Conservation (phyloP, 495 filamentous ascomycete species). For the Aspergillus affinis region DNA sequence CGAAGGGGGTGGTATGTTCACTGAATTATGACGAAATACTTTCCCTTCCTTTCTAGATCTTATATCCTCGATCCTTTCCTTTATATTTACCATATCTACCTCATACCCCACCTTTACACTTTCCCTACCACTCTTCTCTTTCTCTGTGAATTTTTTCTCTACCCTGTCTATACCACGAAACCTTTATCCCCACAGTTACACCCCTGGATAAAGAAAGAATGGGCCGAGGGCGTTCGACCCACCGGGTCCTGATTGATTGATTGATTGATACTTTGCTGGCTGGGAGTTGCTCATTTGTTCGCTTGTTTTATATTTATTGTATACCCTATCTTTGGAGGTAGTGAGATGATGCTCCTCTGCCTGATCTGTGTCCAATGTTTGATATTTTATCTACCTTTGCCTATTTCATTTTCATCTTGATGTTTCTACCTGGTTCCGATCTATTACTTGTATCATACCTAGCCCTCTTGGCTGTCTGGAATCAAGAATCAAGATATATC, state of each 20-base stretch:
- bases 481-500: no score
- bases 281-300: background rate
- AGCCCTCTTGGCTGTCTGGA: no score
- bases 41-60: background rate
- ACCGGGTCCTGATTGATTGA: background rate
- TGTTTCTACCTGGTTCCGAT: no score
- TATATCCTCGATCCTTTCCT: background rate
- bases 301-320: background rate
- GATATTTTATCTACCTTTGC: background rate
- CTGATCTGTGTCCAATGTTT: background rate
- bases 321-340: background rate
- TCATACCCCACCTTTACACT: background rate
- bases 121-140: background rate
- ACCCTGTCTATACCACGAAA: background rate
- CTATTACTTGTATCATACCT: no score
- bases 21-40: constrained; percentile 29
- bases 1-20: constrained; percentile 58
- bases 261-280: no score
- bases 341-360: background rate
- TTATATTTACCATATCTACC: constrained; percentile 1
- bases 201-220: background rate
- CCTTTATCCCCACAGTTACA: background rate
- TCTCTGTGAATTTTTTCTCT: background rate
- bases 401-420: no score
- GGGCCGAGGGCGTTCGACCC: background rate